phyloP scores from a whole-genome alignment of 805 yeast species.

The Middelhovenomyces tepae region DNA sequence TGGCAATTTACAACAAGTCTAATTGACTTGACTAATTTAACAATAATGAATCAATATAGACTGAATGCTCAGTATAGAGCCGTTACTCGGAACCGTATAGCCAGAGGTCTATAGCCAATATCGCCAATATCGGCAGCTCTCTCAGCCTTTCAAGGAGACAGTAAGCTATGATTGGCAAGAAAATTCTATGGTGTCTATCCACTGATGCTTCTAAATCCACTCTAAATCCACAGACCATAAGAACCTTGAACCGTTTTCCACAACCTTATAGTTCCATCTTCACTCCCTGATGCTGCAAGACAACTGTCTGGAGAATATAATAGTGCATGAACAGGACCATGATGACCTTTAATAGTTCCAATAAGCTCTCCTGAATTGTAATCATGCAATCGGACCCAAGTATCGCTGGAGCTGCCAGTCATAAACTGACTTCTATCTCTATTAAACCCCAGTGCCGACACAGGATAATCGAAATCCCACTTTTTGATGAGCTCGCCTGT shows the following conservation, averaged over 20 bases:
- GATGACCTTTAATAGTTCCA: slow-evolving; percentile 89
- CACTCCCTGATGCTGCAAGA: slow-evolving; percentile 83
- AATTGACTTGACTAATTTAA: too few relatives aligned
- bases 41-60: too few relatives aligned
- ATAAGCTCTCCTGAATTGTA: slow-evolving; percentile 71
- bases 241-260: slow-evolving; percentile 56
- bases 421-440: slow-evolving; percentile 15
- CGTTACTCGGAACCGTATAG: too few relatives aligned
- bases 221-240: slow-evolving; percentile 29
- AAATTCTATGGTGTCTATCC: too few relatives aligned
- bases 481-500: slow-evolving; percentile 14
- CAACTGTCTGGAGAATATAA: slow-evolving; percentile 76
- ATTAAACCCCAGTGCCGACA: slow-evolving; percentile 21
- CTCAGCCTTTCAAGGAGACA: too few relatives aligned
- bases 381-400: slow-evolving; percentile 27
- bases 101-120: too few relatives aligned
- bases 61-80: too few relatives aligned
- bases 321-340: slow-evolving; percentile 86
- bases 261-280: slow-evolving; percentile 93
- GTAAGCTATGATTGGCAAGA: too few relatives aligned
- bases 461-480: slow-evolving; percentile 18
- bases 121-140: too few relatives aligned
- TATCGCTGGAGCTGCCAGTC: slow-evolving; percentile 24
- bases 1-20: too few relatives aligned
- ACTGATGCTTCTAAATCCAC: too few relatives aligned